A percentile compares a stretch with the other conserved stretches of the same genome.
Conservation (phyloP, 73 alveolate genomes). For the Paramecium pentaurelia region DNA sequence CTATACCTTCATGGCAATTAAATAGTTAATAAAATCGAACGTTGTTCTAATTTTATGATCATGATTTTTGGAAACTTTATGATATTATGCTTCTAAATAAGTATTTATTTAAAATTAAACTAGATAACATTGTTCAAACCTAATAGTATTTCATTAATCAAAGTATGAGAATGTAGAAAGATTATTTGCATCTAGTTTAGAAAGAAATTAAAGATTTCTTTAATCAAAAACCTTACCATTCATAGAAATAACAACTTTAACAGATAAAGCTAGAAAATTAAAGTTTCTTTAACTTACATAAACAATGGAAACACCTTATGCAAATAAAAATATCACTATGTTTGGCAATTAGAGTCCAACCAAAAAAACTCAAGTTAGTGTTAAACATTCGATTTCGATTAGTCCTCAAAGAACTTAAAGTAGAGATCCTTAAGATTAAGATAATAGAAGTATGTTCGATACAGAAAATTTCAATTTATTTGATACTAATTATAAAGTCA, state of each 20-base stretch:
- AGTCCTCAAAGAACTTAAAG: neutral
- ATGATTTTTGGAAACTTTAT: constrained; percentile 11
- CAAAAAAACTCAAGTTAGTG: neutral
- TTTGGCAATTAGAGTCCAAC: neutral
- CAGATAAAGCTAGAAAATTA: neutral
- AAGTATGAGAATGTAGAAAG: neutral
- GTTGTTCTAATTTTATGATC: neutral
- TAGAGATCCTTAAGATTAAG: neutral
- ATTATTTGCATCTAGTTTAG: neutral
- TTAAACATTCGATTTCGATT: neutral
- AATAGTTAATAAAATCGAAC: neutral
- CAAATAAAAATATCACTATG: constrained; percentile 19
- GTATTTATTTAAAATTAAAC: neutral
- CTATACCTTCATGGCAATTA: neutral
- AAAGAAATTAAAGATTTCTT: neutral
- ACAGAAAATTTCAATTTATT: neutral
- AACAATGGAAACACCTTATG: constrained; percentile 17
- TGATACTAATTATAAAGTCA: neutral
- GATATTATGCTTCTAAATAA: neutral
- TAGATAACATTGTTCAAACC: neutral
- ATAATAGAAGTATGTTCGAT: neutral
- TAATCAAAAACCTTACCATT: neutral
- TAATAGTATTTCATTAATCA: neutral
- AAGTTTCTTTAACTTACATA: neutral
- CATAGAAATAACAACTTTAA: neutral